phyloP scores from a whole-genome alignment of 495 filamentous ascomycete genomes.

The Penicillium flavigenum region DNA sequence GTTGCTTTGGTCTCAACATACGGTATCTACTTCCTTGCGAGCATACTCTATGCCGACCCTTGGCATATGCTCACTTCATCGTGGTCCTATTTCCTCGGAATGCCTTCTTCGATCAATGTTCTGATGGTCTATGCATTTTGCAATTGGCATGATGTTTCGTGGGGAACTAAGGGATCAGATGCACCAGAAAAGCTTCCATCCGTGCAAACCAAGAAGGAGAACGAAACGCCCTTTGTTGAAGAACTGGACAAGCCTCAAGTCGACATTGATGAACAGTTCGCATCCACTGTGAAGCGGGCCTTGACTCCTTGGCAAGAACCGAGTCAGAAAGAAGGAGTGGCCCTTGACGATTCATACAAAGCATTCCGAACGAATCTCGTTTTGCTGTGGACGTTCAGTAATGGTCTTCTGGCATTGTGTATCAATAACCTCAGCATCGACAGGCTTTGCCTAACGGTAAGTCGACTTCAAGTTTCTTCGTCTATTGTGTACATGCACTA shows the following conservation, averaged over 20 bases:
- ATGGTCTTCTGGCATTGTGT: constrained; percentile 72
- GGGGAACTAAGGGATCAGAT: constrained; percentile 98
- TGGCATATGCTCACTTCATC: constrained; percentile 99
- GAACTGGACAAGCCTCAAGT: constrained; percentile 91
- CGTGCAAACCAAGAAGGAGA: constrained; percentile 73
- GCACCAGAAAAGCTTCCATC: constrained; percentile 89
- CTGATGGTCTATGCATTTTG: constrained; percentile 97
- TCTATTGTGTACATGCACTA: neutral
- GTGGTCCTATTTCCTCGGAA: constrained; percentile 57
- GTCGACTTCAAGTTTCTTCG: constrained; percentile 25
- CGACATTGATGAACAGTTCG: constrained; percentile 94
- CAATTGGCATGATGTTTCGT: constrained; percentile 99
- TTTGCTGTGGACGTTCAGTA: constrained; percentile 87
- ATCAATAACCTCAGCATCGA: constrained; percentile 79
- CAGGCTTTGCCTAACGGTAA: constrained; percentile 75
- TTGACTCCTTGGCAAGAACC: constrained; percentile 69
- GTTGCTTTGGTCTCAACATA: constrained; percentile 90
- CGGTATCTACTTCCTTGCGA: constrained; percentile 91
- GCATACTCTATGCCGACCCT: constrained; percentile 93
- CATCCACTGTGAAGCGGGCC: constrained; percentile 88
- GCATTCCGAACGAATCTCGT: constrained; percentile 92
- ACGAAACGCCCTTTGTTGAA: constrained; percentile 80
- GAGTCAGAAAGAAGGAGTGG: constrained; percentile 66
- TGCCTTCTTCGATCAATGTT: constrained; percentile 83
- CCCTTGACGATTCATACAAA: constrained; percentile 93